Evolutionary conservation across 768 basidiomycete species (phyloP).

Genomic region (Xanthoconium purpureum): DNA sequence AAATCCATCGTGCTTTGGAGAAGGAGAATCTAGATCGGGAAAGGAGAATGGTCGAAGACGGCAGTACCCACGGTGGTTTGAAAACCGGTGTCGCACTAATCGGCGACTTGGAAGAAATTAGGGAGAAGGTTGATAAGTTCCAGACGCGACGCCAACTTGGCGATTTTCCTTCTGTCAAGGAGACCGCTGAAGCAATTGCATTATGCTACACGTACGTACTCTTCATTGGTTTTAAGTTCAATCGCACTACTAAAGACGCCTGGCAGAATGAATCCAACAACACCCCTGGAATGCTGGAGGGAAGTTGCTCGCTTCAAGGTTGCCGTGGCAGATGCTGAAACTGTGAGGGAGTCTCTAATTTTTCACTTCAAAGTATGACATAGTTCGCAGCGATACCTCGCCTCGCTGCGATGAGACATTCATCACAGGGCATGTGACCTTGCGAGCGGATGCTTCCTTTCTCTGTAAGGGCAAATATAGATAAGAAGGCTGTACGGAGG

Average conservation of each 20-base stretch:
- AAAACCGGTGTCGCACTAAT: constrained; percentile 61
- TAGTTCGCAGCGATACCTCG: constrained; percentile 54
- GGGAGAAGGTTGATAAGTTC: constrained; percentile 68
- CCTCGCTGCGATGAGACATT: constrained; percentile 45
- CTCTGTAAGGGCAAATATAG: not conserved
- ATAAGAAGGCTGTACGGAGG: too few species aligned
- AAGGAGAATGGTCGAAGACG: constrained; percentile 48
- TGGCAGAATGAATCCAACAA: constrained; percentile 40
- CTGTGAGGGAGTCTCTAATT: constrained; percentile 41
- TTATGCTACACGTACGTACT: constrained; percentile 69
- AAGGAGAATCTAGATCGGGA: constrained; percentile 86
- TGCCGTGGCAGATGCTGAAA: constrained; percentile 65
- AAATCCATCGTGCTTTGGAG: constrained; percentile 79
- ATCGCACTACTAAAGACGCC: not conserved
- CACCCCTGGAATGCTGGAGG: constrained; percentile 70
- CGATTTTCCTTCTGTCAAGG: constrained; percentile 55
- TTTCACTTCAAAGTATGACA: constrained; percentile 10
- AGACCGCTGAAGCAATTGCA: constrained; percentile 55
- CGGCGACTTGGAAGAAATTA: constrained; percentile 75
- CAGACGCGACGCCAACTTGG: constrained; percentile 52
- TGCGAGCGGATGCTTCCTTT: not conserved
- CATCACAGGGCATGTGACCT: not conserved
- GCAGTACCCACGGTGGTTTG: constrained; percentile 39
- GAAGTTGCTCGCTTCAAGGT: constrained; percentile 69
- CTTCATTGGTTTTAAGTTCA: not conserved